Evolutionary conservation across 345 rosid genomes (phyloP).

Genomic region (Gossypium rotundifolium): DNA sequence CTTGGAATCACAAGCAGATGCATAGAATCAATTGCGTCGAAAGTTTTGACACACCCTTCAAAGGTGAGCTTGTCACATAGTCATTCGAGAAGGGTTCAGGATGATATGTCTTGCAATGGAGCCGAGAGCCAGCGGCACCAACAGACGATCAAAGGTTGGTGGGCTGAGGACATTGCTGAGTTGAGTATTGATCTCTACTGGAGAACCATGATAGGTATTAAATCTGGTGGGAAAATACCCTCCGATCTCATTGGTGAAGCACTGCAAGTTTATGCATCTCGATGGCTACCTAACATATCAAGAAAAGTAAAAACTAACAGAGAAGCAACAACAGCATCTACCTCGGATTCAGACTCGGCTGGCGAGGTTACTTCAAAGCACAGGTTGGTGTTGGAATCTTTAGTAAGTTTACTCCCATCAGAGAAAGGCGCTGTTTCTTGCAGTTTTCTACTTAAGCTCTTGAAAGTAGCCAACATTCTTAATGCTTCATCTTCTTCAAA

Average conservation of each 20-base stretch:
- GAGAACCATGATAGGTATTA: constrained; percentile 83
- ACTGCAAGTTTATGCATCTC: constrained; percentile 68
- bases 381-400: constrained; percentile 73
- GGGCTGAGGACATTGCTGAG: constrained; percentile 97
- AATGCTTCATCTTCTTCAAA: constrained; percentile 62
- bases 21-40: constrained; percentile 71
- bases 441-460: constrained; percentile 76
- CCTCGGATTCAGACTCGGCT: constrained; percentile 60
- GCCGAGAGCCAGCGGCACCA: constrained; percentile 44
- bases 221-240: constrained; percentile 70
- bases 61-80: constrained; percentile 79
- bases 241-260: constrained; percentile 71
- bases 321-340: constrained; percentile 28
- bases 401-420: constrained; percentile 76
- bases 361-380: constrained; percentile 47
- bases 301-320: constrained; percentile 35
- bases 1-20: constrained; percentile 82
- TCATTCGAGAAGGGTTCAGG: constrained; percentile 72
- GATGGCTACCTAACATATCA: constrained; percentile 75
- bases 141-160: constrained; percentile 60
- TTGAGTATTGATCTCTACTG: constrained; percentile 80
- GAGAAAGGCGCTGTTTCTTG: constrained; percentile 79
- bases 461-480: constrained; percentile 78
- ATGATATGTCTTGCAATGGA: constrained; percentile 59
- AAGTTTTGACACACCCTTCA: constrained; percentile 61